phyloP scores from a whole-genome alignment of 1,284 basidiomycete genomes.

The Tilletia caries region DNA sequence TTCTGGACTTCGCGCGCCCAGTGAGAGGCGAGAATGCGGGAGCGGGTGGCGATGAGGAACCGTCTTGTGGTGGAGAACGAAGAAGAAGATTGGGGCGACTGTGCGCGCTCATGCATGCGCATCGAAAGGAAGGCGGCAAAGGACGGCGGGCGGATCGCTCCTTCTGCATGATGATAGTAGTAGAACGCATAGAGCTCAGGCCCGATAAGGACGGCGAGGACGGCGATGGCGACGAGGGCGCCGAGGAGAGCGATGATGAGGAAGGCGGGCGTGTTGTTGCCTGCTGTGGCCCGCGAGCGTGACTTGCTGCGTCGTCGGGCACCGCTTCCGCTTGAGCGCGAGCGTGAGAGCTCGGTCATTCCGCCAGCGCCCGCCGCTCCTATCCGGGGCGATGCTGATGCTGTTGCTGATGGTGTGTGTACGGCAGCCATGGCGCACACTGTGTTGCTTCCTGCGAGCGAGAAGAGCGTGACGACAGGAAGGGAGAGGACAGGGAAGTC shows the following conservation, averaged over 20 bases:
- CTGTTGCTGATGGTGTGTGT: too few relatives aligned
- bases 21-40: not conserved
- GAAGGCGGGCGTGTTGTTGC: not conserved
- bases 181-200: slow-evolving; percentile 9
- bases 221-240: slow-evolving; percentile 1
- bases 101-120: not conserved
- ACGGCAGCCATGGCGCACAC: too few relatives aligned
- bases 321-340: too few relatives aligned
- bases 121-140: slow-evolving; percentile 6
- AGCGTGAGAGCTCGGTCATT: too few relatives aligned
- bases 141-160: not conserved
- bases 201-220: slow-evolving; percentile 9
- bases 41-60: not conserved
- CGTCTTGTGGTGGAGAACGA: not conserved
- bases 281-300: too few relatives aligned
- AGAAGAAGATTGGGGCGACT: not conserved
- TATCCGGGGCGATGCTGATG: too few relatives aligned
- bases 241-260: slow-evolving; percentile 9
- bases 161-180: not conserved
- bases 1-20: not conserved
- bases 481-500: too few relatives aligned
- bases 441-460: too few relatives aligned
- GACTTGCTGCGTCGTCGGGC: too few relatives aligned
- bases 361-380: too few relatives aligned
- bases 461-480: too few relatives aligned